Percentiles rank a stretch among this genome's conserved stretches.
phyloP scores from a whole-genome alignment of 495 filamentous ascomycete species.

The Sporormia fimetaria region DNA sequence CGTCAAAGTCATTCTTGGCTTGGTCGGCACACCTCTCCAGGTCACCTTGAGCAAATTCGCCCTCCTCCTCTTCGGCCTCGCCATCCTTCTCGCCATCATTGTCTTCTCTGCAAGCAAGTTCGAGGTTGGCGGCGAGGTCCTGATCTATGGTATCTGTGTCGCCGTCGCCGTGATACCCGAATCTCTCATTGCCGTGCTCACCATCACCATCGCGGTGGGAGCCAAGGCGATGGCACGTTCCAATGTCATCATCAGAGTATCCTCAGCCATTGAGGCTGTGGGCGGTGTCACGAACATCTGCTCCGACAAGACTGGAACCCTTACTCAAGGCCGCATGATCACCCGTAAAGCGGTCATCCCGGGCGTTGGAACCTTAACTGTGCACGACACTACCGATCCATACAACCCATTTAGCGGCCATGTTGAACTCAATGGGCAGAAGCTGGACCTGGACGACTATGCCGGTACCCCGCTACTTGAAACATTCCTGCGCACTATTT shows the following conservation, averaged over 20 bases:
- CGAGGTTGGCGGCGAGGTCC: slow-evolving; percentile 48
- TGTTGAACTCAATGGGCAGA: slow-evolving; percentile 17
- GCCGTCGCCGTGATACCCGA: slow-evolving; percentile 67
- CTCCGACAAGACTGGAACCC: slow-evolving; percentile 54
- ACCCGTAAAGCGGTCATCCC: slow-evolving; percentile 41
- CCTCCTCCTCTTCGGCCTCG: slow-evolving; percentile 54
- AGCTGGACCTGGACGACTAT: slow-evolving; percentile 8
- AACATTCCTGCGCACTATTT: slow-evolving; percentile 27
- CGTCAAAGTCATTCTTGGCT: slow-evolving; percentile 45
- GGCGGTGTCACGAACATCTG: slow-evolving; percentile 49
- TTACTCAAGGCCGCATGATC: slow-evolving; percentile 52
- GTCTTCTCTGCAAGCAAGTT: slow-evolving; percentile 53
- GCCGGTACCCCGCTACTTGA: slow-evolving; percentile 25
- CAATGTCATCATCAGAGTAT: slow-evolving; percentile 57
- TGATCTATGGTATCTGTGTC: slow-evolving; percentile 55
- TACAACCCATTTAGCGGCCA: slow-evolving; percentile 28
- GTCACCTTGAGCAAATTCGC: slow-evolving; percentile 60
- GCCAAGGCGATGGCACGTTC: slow-evolving; percentile 60
- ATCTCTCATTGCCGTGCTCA: slow-evolving; percentile 63
- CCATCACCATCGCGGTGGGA: slow-evolving; percentile 64
- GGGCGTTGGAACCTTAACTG: slow-evolving; percentile 13
- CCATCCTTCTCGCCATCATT: slow-evolving; percentile 57
- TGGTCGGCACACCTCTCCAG: slow-evolving; percentile 60
- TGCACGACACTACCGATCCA: slow-evolving; percentile 26
- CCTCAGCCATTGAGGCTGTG: slow-evolving; percentile 53